Evolutionary conservation across 306 rosid genomes (phyloP).

Genomic region (Sicyos baderoa): DNA sequence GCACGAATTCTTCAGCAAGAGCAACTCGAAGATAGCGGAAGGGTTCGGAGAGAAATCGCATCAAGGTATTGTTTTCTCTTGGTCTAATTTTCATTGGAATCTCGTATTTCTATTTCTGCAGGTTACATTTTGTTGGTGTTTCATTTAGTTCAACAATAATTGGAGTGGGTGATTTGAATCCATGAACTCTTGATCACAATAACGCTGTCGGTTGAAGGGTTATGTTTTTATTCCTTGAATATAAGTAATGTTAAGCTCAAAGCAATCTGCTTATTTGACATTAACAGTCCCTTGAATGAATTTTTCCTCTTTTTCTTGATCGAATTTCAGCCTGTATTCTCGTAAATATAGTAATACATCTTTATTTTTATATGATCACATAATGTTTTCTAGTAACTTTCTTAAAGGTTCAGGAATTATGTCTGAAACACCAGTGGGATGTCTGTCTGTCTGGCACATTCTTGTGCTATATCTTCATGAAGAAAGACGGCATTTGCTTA

Average conservation of each 20-base stretch:
- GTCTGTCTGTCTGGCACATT: not conserved
- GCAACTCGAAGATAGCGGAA: constrained; percentile 80
- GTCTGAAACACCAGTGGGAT: not conserved
- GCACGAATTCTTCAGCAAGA: constrained; percentile 60
- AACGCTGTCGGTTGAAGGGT: not conserved
- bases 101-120: not conserved
- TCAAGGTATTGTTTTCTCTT: constrained; percentile 37
- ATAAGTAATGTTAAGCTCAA: not conserved
- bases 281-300: not conserved
- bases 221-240: not conserved
- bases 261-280: not conserved
- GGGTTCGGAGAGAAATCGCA: constrained; percentile 60
- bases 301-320: not conserved
- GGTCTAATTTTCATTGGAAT: not conserved
- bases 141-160: too few relatives aligned
- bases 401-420: not conserved
- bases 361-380: not conserved
- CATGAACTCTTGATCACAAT: not conserved
- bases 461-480: not conserved
- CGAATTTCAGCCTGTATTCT: not conserved
- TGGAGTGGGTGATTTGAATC: too few relatives aligned
- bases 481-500: not conserved
- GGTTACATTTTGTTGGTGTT: not conserved
- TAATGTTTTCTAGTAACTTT: not conserved
- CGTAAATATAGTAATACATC: not conserved